Evolutionary conservation across 352 stramenopile species (phyloP).

Genomic region (Globisporangium barbulae): DNA sequence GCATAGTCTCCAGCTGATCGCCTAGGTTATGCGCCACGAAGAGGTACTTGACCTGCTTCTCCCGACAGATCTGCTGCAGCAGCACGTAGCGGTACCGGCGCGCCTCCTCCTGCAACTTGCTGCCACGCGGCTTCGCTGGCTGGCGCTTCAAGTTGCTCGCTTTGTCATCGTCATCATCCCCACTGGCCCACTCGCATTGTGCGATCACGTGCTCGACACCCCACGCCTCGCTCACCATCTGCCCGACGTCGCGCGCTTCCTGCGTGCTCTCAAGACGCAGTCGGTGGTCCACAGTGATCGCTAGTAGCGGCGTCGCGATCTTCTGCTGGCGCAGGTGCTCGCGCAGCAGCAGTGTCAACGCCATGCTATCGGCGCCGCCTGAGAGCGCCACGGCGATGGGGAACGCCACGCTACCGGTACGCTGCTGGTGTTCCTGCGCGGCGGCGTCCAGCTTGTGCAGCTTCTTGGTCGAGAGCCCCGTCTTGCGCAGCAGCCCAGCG

Average conservation of each 20-base stretch:
- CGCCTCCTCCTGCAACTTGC: conserved; percentile 76
- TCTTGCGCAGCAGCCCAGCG: conserved; percentile 31
- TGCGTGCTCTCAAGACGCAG: conserved; percentile 59
- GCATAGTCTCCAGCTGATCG: conserved; percentile 77
- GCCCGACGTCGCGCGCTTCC: conserved; percentile 53
- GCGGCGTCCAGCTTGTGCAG: conserved; percentile 39
- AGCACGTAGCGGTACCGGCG: conserved; percentile 67
- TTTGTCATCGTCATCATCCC: conserved; percentile 8
- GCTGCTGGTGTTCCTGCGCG: not conserved
- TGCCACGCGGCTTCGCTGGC: conserved; percentile 40
- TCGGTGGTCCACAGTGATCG: conserved; percentile 77
- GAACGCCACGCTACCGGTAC: conserved; percentile 18
- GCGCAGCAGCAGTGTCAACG: conserved; percentile 67
- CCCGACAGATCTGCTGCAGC: conserved; percentile 43
- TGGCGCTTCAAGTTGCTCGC: not conserved
- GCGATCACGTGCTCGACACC: conserved; percentile 51
- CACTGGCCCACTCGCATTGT: conserved; percentile 46
- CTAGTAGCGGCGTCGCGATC: conserved; percentile 63
- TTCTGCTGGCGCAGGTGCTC: conserved; percentile 48
- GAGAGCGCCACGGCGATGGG: conserved; percentile 74
- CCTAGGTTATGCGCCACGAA: conserved; percentile 80
- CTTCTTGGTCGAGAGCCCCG: conserved; percentile 35
- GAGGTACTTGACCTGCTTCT: conserved; percentile 55
- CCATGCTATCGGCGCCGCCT: conserved; percentile 78
- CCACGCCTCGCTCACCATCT: conserved; percentile 37